These are phyloP conservation scores for Lumnitzera littorea DNA, from an alignment of 345 rosid genomes.

Conservation along the genomic window DNA sequence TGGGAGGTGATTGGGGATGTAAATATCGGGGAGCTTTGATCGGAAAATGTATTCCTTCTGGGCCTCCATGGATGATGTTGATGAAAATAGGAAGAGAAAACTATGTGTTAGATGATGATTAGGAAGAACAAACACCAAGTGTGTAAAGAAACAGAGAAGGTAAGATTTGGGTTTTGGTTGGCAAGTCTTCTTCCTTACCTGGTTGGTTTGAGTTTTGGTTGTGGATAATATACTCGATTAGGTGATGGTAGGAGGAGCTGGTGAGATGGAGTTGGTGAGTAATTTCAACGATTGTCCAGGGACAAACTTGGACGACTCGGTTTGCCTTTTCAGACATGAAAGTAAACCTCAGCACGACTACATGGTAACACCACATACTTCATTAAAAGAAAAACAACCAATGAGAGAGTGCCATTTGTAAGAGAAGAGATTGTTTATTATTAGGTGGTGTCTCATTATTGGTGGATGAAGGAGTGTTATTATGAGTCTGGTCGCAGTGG, in stretches of 20 bases:
- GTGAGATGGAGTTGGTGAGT: conserved; percentile 14
- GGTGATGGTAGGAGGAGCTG: conserved; percentile 26
- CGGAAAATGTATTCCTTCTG: conserved; percentile 39
- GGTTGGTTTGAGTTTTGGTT: conserved; percentile 22
- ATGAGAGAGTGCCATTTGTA: no score
- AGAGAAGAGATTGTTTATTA: no score
- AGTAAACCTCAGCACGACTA: no score
- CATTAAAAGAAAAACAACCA: no score
- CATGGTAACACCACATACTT: no score
- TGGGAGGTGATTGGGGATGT: conserved; percentile 65
- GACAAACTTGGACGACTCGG: neutral
- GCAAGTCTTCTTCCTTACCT: conserved; percentile 8
- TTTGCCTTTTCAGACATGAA: no score
- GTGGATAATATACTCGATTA: conserved; percentile 25
- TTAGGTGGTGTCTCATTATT: no score
- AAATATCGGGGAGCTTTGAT: conserved; percentile 70
- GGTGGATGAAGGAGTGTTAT: no score
- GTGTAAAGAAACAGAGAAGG: conserved; percentile 5
- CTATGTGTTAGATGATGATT: neutral
- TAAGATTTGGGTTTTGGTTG: conserved; percentile 16
- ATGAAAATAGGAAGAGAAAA: neutral
- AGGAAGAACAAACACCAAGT: neutral
- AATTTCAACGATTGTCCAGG: neutral
- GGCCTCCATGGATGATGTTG: conserved; percentile 22
- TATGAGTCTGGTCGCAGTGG: no score